Evolutionary conservation across 176 grass and related monocot species (phyloP), one percentile per base, ranked within the genome.

Genomic region (Typha latifolia): DNA sequence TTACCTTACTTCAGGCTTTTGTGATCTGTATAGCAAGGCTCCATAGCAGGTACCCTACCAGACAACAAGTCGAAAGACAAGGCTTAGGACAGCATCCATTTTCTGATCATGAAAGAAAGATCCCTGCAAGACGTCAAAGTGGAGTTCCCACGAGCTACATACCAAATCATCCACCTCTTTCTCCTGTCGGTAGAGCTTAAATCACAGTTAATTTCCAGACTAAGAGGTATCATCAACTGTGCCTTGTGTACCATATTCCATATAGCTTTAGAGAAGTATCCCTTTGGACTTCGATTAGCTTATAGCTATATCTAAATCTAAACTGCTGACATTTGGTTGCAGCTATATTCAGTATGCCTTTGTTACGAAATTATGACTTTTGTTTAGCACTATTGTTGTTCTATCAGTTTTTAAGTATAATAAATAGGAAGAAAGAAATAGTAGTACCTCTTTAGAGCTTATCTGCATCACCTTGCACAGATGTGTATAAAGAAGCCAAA

Each of bases 181-280:
- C 91, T 48, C 91, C 84, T 34, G 84, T 85, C 78, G 87, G 91
- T 47, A 82, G 94, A 79, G 85, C 85, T 71, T 97, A 88, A 77
- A 66, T 74, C 71, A 9, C 75, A 62, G 48, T 32, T 74, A 23
- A 74, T 77, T 63, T 61, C 71, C 32, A 14, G 68, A 70, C 26
- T 63, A 69, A 70, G 66, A 49, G 61, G 63, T 48, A 69, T 23
- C 19, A n/a, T 55, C 68, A 32, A 43, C 55, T 70, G 63, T 61
- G 62, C 68, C 69, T 64, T 63, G 63, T 80, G 64, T 79, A 81
- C 72, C 43, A 72, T 86, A 70, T 49, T 67, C 70, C 64, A 68
- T 80, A 67, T 15, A 68, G 68, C 59, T 50, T 64, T 76, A 20
- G 19, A 32, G 12, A 73, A 69, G 64, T 71, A 59, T 72, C 56